These are phyloP conservation scores for Chenopodium suecicum DNA, from an alignment of 148 eudicot species.

Conservation along the genomic window DNA sequence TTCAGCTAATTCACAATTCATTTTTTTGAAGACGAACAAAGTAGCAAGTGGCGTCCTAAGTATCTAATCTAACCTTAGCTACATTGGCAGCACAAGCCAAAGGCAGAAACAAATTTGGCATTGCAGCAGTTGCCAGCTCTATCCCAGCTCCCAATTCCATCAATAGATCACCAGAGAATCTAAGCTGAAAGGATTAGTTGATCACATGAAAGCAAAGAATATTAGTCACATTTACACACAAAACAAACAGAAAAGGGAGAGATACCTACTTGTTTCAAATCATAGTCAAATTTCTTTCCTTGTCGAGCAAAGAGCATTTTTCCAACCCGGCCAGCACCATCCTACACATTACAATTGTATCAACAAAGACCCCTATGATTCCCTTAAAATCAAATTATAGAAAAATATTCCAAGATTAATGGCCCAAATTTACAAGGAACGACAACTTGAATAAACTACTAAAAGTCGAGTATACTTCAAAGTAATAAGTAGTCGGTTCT, in stretches of 20 bases:
- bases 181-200: conserved; percentile 55
- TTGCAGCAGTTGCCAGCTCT: conserved; percentile 88
- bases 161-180: conserved; percentile 88
- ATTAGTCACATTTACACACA: background rate
- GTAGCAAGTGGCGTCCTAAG: background rate
- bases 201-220: conserved; percentile 5
- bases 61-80: conserved; percentile 55
- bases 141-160: conserved; percentile 98
- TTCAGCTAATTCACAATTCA: conserved; percentile 8
- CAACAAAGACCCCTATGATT: background rate
- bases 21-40: background rate
- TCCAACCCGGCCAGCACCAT: conserved; percentile 97
- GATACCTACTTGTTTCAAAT: conserved; percentile 77
- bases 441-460: background rate
- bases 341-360: conserved; percentile 42
- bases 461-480: background rate
- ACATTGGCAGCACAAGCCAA: conserved; percentile 98
- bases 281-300: conserved; percentile 97
- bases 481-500: background rate
- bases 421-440: background rate
- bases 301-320: conserved; percentile 96
- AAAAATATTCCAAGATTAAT: background rate
- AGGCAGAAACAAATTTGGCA: conserved; percentile 96
- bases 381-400: background rate
- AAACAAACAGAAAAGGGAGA: background rate